A percentile compares a stretch with the other conserved stretches of the same genome.
Evolutionary conservation across 176 grass and related monocot genomes (phyloP).

Genomic region (Raddia distichophylla): DNA sequence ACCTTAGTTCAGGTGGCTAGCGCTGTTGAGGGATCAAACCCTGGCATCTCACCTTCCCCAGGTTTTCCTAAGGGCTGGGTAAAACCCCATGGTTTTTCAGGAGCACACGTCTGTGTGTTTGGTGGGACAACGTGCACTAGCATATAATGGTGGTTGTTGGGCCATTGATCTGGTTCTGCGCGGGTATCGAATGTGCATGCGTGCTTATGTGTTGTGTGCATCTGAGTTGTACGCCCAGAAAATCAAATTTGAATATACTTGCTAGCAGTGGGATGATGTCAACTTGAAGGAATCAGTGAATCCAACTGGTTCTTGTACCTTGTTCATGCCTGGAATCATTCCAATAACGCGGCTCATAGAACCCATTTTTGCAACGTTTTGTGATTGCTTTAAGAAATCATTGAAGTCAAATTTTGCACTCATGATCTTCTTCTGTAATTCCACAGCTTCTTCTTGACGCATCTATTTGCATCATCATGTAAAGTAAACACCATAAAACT

Average conservation of each 20-base stretch:
- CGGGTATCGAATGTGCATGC: too few relatives aligned
- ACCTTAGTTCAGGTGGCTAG: too few relatives aligned
- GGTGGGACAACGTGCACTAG: too few relatives aligned
- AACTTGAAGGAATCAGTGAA: slow-evolving; percentile 23
- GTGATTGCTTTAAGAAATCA: slow-evolving; percentile 94
- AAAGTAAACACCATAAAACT: slow-evolving; percentile 3
- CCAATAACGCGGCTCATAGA: slow-evolving; percentile 61
- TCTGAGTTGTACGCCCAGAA: too few relatives aligned
- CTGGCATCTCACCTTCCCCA: too few relatives aligned
- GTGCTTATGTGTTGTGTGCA: too few relatives aligned
- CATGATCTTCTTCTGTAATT: slow-evolving; percentile 97
- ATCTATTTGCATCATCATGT: slow-evolving; percentile 62
- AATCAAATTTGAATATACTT: slow-evolving; percentile 17
- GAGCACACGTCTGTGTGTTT: too few relatives aligned
- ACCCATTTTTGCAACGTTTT: slow-evolving; percentile 88
- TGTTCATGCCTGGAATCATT: slow-evolving; percentile 73
- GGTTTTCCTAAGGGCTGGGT: too few relatives aligned
- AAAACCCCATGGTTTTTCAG: too few relatives aligned
- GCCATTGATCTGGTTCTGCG: too few relatives aligned
- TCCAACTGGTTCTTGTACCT: slow-evolving; percentile 39
- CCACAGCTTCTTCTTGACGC: slow-evolving; percentile 79
- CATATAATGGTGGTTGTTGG: too few relatives aligned
- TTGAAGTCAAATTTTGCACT: slow-evolving; percentile 97
- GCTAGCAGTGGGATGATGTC: background rate
- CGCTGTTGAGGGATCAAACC: too few relatives aligned